phyloP scores from a whole-genome alignment of 192 early-diverging fungal genomes.

The Chytriomyces sp. region DNA sequence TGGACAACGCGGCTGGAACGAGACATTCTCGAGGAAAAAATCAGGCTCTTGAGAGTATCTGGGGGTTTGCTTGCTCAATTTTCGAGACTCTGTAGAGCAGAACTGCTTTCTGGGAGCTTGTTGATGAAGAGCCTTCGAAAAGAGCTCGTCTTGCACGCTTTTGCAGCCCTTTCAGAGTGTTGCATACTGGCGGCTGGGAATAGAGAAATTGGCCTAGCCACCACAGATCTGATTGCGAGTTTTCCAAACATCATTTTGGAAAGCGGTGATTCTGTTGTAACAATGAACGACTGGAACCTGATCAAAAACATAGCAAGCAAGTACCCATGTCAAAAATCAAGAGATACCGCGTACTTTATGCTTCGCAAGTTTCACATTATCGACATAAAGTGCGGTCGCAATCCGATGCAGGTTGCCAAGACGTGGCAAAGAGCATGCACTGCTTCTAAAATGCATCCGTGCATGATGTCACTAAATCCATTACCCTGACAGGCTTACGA shows the following conservation, averaged over 20 bases:
- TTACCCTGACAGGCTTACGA: neutral
- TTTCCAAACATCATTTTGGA: neutral
- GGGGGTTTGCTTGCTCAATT: slow-evolving; percentile 8
- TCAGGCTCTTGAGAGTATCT: neutral
- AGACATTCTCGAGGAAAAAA: slow-evolving; percentile 7
- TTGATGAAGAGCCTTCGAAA: neutral
- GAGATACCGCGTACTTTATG: neutral
- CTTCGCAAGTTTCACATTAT: neutral
- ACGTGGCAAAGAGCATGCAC: neutral
- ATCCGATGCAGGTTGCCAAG: neutral
- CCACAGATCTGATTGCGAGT: neutral
- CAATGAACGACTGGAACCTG: neutral
- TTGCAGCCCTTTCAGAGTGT: neutral
- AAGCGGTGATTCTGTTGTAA: neutral
- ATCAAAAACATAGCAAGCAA: neutral
- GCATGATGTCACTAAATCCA: slow-evolving; percentile 6
- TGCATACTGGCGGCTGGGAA: neutral
- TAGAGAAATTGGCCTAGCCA: neutral
- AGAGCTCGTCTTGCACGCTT: neutral
- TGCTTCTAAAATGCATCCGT: slow-evolving; percentile 1
- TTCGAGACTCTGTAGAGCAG: neutral
- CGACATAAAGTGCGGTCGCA: neutral
- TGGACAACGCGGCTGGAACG: neutral
- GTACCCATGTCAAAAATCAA: neutral
- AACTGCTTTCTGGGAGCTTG: neutral